These are phyloP conservation scores for Candida albicans DNA, from an alignment of 1,139 yeast species.

Conservation along the genomic window DNA sequence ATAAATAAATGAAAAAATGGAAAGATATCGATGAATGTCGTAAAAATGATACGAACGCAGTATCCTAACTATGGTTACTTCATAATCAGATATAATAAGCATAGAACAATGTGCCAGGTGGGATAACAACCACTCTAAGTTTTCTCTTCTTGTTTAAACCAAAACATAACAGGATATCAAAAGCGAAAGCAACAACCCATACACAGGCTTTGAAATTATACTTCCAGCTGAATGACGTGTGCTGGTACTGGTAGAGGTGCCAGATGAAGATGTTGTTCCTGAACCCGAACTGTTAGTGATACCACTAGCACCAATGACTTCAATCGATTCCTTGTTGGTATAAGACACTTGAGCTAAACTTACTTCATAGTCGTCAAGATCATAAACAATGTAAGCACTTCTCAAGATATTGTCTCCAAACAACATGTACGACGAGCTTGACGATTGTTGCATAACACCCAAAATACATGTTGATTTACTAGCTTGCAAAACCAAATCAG, in stretches of 20 bases:
- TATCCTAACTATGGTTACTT: too few relatives aligned
- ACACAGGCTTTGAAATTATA: neutral
- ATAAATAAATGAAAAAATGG: too few relatives aligned
- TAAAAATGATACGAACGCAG: too few relatives aligned
- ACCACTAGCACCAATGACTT: constrained; percentile 3
- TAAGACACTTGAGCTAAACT: constrained; percentile 64
- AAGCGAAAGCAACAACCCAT: neutral
- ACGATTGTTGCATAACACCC: constrained; percentile 29
- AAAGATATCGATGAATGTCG: too few relatives aligned
- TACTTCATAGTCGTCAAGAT: constrained; percentile 63
- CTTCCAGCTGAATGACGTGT: neutral
- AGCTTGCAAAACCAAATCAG: constrained; percentile 24
- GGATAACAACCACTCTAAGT: neutral
- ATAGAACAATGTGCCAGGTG: too few relatives aligned
- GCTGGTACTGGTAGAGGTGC: neutral
- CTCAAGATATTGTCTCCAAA: constrained; percentile 78
- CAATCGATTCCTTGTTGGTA: constrained; percentile 17
- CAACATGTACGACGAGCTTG: constrained; percentile 22
- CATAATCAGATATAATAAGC: too few relatives aligned
- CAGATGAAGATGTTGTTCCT: neutral
- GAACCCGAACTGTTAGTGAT: constrained; percentile 2
- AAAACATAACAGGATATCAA: neutral
- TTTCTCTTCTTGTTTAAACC: neutral
- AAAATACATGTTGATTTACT: constrained; percentile 25
- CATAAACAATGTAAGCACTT: constrained; percentile 75